Conservation (phyloP, 345 rosid genomes). For the Gossypium herbaceum region DNA sequence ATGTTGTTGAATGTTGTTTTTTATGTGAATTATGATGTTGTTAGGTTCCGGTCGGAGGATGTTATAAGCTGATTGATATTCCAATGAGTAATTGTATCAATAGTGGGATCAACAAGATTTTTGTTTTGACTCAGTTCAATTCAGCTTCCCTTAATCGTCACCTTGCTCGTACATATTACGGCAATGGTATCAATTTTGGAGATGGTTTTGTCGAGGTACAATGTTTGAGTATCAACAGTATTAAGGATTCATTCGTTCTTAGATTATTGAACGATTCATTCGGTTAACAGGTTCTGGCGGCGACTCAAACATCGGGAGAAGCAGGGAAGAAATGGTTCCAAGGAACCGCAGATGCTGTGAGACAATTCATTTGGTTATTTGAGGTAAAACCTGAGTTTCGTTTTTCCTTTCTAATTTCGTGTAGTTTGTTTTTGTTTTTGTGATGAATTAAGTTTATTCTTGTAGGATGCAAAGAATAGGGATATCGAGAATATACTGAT, state of each 20-base stretch:
- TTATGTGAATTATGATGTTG: slow-evolving; percentile 23
- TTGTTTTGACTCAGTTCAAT: slow-evolving; percentile 89
- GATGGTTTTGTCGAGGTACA: slow-evolving; percentile 96
- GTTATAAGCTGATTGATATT: slow-evolving; percentile 86
- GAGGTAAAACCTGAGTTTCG: slow-evolving; percentile 46
- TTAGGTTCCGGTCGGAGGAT: slow-evolving; percentile 94
- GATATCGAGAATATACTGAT: slow-evolving; percentile 69
- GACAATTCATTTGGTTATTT: slow-evolving; percentile 91
- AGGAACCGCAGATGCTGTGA: slow-evolving; percentile 99
- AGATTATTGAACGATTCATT: slow-evolving; percentile 1
- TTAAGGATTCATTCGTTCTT: background rate
- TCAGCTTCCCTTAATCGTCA: slow-evolving; percentile 95
- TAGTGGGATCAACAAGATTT: slow-evolving; percentile 90
- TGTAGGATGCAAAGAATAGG: slow-evolving; percentile 84
- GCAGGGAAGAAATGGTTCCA: slow-evolving; percentile 87
- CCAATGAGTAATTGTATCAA: slow-evolving; percentile 99
- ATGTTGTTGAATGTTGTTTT: background rate
- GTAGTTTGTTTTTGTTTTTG: slow-evolving; percentile 4
- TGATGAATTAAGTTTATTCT: slow-evolving; percentile 13
- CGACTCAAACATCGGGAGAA: slow-evolving; percentile 96
- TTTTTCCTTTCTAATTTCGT: background rate
- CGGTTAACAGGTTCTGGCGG: slow-evolving; percentile 75
- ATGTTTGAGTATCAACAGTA: background rate
- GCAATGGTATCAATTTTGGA: slow-evolving; percentile 89
- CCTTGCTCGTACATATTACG: slow-evolving; percentile 80